Evolutionary conservation across 1,284 basidiomycete species (phyloP).

Genomic region (Trichosporon asahii): DNA sequence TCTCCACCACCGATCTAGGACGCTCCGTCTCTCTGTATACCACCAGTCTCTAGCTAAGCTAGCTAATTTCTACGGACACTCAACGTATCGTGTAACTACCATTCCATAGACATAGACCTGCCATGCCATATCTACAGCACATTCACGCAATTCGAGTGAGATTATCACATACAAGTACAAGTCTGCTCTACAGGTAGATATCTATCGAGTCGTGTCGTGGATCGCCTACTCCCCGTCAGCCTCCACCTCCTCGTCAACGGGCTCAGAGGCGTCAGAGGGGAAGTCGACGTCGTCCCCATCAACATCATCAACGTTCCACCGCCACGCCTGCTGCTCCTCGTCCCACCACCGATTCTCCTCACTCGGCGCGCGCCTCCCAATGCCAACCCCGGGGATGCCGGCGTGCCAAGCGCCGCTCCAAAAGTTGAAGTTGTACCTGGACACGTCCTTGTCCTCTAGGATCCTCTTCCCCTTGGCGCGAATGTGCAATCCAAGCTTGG

Average conservation of each 20-base stretch:
- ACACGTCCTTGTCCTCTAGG: not conserved
- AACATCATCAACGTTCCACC: not conserved
- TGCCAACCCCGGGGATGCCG: not conserved
- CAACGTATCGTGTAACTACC: not conserved
- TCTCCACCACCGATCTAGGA: not conserved
- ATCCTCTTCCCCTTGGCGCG: constrained; percentile 35
- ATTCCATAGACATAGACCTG: not conserved
- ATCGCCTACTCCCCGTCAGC: not conserved
- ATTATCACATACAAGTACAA: constrained; percentile 3
- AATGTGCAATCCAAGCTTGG: constrained; percentile 27
- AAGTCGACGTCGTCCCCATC: not conserved
- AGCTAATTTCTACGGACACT: not conserved
- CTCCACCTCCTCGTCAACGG: not conserved
- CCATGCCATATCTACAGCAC: not conserved
- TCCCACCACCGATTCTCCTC: constrained; percentile 1
- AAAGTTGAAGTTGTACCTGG: constrained; percentile 49
- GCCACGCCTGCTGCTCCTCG: not conserved
- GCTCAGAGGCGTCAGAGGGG: not conserved
- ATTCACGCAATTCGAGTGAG: not conserved
- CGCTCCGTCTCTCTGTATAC: no score
- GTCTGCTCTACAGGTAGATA: not conserved
- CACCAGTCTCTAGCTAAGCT: no score
- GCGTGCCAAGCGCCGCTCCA: constrained; percentile 43
- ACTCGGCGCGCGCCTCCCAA: not conserved
- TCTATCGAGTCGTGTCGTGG: not conserved